phyloP scores from a whole-genome alignment of 2,329 filamentous ascomycete genomes.

The Trichoderma sp. region DNA sequence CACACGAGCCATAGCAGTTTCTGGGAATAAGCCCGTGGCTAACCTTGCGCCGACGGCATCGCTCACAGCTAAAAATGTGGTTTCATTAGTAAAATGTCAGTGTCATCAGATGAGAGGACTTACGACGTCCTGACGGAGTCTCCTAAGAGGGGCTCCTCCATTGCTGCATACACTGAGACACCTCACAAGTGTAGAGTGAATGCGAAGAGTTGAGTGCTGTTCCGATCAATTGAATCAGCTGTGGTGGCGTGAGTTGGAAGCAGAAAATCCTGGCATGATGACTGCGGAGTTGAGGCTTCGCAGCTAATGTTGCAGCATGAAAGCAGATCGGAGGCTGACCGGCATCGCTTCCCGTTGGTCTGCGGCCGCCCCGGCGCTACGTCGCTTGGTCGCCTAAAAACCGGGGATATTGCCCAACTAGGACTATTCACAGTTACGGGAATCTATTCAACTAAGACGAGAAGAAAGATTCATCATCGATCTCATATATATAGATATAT shows the following conservation, averaged over 20 bases:
- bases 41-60: slow-evolving; percentile 46
- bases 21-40: not conserved
- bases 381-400: not conserved
- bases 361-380: not conserved
- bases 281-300: not conserved
- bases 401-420: not conserved
- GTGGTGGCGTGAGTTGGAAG: not conserved
- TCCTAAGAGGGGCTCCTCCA: slow-evolving; percentile 37
- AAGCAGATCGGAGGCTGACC: not conserved
- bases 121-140: slow-evolving; percentile 39
- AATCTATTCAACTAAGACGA: not conserved
- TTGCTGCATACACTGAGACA: slow-evolving; percentile 17
- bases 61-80: slow-evolving; percentile 37
- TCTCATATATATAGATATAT: not conserved
- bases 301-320: not conserved
- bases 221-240: not conserved
- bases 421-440: not conserved
- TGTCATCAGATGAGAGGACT: slow-evolving; percentile 23
- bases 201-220: not conserved
- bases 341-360: not conserved
- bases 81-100: not conserved
- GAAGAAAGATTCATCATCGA: not conserved
- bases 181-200: not conserved
- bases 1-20: not conserved
- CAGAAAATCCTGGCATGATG: not conserved